Percentiles rank a stretch among this genome's conserved stretches.
These are phyloP conservation scores for Talaromyces verruculosus DNA, from an alignment of 2,329 filamentous ascomycete genomes.

Conservation along the genomic window DNA sequence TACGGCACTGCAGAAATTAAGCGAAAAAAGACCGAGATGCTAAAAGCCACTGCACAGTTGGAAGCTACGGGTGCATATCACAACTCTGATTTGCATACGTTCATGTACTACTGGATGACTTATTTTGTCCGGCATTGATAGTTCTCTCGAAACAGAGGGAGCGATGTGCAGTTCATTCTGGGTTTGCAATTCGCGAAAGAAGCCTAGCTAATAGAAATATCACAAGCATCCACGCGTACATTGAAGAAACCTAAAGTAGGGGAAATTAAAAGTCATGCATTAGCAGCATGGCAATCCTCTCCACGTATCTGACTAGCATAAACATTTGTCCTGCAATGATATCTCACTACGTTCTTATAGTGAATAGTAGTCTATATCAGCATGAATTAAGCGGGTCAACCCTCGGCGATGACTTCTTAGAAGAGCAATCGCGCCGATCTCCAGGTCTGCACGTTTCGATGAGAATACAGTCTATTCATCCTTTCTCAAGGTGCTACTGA, in stretches of 20 bases:
- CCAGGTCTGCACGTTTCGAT: neutral
- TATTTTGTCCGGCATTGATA: constrained; percentile 5
- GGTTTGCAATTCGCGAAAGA: neutral
- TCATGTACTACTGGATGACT: constrained; percentile 9
- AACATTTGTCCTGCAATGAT: neutral
- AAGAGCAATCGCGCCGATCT: neutral
- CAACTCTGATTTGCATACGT: neutral
- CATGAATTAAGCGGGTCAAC: constrained; percentile 1
- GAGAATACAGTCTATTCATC: neutral
- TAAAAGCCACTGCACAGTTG: neutral
- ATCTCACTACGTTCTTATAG: neutral
- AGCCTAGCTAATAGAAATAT: neutral
- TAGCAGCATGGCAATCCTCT: neutral
- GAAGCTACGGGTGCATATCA: neutral
- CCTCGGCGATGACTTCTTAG: constrained; percentile 4
- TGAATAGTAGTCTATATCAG: neutral
- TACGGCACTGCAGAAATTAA: constrained; percentile 59
- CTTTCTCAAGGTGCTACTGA: neutral
- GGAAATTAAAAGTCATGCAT: neutral
- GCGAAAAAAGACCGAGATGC: constrained; percentile 49
- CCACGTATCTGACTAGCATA: neutral
- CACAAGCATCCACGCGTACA: neutral
- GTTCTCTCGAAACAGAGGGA: too few species aligned
- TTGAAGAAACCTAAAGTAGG: neutral
- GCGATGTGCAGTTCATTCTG: neutral